These are phyloP conservation scores for Quercus cerris DNA, from an alignment of 306 rosid genomes.

Conservation along the genomic window DNA sequence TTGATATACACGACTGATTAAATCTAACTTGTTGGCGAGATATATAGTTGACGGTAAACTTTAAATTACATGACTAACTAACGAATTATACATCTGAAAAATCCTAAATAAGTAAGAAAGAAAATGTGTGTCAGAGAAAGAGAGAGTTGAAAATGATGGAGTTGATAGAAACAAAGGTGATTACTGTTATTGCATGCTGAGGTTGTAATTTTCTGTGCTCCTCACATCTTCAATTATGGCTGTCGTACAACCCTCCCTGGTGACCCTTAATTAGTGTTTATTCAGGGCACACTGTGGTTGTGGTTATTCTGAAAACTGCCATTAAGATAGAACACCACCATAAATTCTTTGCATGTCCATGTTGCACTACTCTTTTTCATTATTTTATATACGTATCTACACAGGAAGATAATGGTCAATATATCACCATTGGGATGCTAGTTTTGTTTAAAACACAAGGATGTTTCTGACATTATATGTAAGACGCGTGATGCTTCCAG, in stretches of 20 bases:
- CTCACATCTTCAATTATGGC: neutral
- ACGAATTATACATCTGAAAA: neutral
- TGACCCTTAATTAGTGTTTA: neutral
- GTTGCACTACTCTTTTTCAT: too few relatives aligned
- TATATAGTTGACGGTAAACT: too few relatives aligned
- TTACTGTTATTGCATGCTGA: neutral
- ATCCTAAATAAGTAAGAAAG: neutral
- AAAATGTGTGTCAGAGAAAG: neutral
- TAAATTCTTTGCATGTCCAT: too few relatives aligned
- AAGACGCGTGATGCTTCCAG: too few relatives aligned
- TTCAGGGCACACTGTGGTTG: neutral
- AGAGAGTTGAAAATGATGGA: too few relatives aligned
- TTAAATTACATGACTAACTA: constrained; percentile 5
- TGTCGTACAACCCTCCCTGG: neutral
- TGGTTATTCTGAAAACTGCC: neutral
- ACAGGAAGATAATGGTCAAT: too few relatives aligned
- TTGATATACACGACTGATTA: neutral
- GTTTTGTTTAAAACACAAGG: too few relatives aligned
- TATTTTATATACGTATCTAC: too few relatives aligned
- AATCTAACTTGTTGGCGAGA: constrained; percentile 1
- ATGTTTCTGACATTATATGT: too few relatives aligned
- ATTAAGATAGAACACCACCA: too few relatives aligned
- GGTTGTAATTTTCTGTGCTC: neutral
- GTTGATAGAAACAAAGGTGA: too few relatives aligned
- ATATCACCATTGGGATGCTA: too few relatives aligned